Base-by-base conservation (phyloP, 1,284 basidiomycete genomes). In the Malassezia cuniculi region DNA sequence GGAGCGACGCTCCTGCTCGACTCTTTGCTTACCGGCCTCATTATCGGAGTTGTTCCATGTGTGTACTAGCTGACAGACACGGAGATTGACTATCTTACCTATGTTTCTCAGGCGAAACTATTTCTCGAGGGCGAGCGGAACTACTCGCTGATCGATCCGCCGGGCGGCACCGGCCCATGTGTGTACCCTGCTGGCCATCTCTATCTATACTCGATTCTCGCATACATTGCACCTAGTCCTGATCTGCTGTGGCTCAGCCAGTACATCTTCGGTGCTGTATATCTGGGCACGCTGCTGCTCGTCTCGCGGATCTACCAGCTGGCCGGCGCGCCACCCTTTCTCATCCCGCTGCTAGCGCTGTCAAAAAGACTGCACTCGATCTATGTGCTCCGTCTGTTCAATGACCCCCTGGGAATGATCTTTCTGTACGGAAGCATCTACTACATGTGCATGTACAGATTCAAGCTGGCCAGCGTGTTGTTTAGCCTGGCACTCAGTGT, bases 11-110 rank as follows among this genome's bases (percentile, higher is more conserved):
- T 30, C n/a, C 10, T 20, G 24, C 12, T 9, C 5, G 34, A 41
- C 5, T 28, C 18, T 8, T 3, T 43, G 11, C 27, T 41, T 1
- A 36, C 26, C 5, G 26, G 12, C 6, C 21, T 36, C 8, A 47
- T 47, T 24, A 31, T 45, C 14, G n/a, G 16, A 4, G 29, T 16
- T 16, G 37, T 45, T 3, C 26, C 35, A 6, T 43, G 6, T 8
- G 12, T 35, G n/a, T n/a, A n/a, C n/a, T n/a, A n/a, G 17, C 12
- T 6, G 22, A 8, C 34, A 17, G 12, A 34, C 70, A 97, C 93
- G n/a, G 90, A 99, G 70, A 99, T 99, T 59, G 93, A 99, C 70
- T 97, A 82, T 77, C 75, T 78, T 62, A 90, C 87, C 0, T 93
- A 93, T 60, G 81, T 89, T 76, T 73, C 81, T 44, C 93, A 97